These are phyloP conservation scores for Tilletia indica DNA, from an alignment of 1,284 basidiomycete genomes.

Conservation along the genomic window DNA sequence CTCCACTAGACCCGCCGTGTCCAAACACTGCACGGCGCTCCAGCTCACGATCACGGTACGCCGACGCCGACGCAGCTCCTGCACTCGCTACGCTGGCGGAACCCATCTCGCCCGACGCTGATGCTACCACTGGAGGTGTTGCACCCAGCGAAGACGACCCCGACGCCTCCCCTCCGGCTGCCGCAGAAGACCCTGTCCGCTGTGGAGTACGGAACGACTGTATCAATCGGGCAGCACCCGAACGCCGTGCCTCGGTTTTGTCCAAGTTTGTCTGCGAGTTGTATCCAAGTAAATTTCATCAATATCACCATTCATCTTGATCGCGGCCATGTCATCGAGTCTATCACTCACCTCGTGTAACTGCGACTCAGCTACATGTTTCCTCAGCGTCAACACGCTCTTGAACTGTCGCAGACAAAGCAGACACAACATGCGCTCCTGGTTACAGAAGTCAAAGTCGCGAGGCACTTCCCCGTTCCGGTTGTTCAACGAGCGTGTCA, in stretches of 20 bases:
- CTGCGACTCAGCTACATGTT: background rate
- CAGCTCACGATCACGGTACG: background rate
- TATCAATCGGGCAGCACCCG: too few species aligned
- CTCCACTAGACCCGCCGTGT: background rate
- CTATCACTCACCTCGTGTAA: slow-evolving; percentile 1
- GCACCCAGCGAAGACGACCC: too few species aligned
- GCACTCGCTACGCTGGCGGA: background rate
- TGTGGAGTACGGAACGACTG: too few species aligned
- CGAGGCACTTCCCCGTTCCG: background rate
- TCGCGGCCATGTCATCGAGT: background rate
- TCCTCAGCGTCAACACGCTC: slow-evolving; percentile 4
- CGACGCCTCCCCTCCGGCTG: too few species aligned
- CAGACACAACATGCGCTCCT: slow-evolving; percentile 13
- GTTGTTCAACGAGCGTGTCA: background rate
- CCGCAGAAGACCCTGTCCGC: too few species aligned
- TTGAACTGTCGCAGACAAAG: slow-evolving; percentile 6
- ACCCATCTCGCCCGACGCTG: background rate
- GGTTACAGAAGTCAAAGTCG: slow-evolving; percentile 15
- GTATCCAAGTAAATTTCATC: background rate
- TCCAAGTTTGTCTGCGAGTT: too few species aligned
- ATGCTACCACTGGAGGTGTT: background rate
- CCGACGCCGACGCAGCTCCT: background rate
- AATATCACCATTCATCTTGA: background rate
- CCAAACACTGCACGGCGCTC: background rate
- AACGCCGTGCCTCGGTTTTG: too few species aligned